Evolutionary conservation across 805 yeast species (phyloP).

Genomic region (Candida hispaniensis): DNA sequence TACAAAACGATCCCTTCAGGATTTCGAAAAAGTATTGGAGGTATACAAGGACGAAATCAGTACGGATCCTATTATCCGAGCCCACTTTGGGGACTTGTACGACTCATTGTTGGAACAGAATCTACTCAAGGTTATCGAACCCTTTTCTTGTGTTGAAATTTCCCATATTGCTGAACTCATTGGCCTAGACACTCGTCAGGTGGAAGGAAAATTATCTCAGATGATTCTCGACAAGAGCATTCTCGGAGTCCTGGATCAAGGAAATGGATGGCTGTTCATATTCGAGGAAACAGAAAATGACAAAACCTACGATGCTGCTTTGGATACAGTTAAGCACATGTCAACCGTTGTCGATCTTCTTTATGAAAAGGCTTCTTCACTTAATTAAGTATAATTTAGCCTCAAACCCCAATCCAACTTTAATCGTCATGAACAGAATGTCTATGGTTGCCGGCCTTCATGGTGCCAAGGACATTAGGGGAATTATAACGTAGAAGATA

Average conservation of each 20-base stretch:
- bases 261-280: constrained; percentile 92
- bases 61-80: constrained; percentile 76
- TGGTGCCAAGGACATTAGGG: too few species aligned
- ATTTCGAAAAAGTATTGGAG: constrained; percentile 74
- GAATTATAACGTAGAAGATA: constrained; percentile 47
- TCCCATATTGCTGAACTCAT: constrained; percentile 77
- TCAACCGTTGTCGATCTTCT: constrained; percentile 79
- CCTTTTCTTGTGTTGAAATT: constrained; percentile 91
- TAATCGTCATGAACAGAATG: too few species aligned
- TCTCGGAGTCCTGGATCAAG: constrained; percentile 94
- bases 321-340: constrained; percentile 79
- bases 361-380: constrained; percentile 83
- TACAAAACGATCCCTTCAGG: constrained; percentile 78
- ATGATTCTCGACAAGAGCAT: constrained; percentile 95
- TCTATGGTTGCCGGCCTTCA: too few species aligned
- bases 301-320: constrained; percentile 76
- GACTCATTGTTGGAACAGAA: constrained; percentile 90
- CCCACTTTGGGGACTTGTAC: constrained; percentile 85
- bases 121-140: constrained; percentile 87
- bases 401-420: too few species aligned
- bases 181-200: constrained; percentile 76
- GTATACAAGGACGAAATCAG: constrained; percentile 61
- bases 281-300: constrained; percentile 85
- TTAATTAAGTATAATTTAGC: constrained; percentile 42
- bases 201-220: constrained; percentile 89